Percentiles rank a stretch among this genome's conserved stretches.
phyloP scores from a whole-genome alignment of 352 stramenopile species.

The Hyaloperonospora brassicae region DNA sequence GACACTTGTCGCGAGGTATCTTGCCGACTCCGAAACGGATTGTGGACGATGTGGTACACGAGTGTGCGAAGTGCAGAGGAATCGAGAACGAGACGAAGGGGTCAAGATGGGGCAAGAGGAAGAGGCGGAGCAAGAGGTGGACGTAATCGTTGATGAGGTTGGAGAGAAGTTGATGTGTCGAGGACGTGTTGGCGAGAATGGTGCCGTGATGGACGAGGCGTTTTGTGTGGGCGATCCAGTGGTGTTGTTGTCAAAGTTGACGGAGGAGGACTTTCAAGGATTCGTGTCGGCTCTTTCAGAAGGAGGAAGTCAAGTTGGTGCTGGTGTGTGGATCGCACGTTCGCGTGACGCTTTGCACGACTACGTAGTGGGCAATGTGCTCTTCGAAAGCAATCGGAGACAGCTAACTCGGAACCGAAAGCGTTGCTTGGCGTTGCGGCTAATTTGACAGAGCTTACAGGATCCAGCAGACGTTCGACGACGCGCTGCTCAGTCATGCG shows the following conservation, averaged over 20 bases:
- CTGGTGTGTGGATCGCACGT: constrained; percentile 45
- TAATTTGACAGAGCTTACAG: constrained; percentile 15
- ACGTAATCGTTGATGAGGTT: constrained; percentile 10
- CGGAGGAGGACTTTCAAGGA: constrained; percentile 57
- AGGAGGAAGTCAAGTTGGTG: constrained; percentile 32
- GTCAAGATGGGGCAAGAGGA: constrained; percentile 6
- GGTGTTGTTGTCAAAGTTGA: constrained; percentile 38
- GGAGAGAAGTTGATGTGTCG: constrained; percentile 12
- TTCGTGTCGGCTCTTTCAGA: constrained; percentile 34
- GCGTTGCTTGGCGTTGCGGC: constrained; percentile 1
- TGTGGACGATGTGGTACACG: constrained; percentile 27
- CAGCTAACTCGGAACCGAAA: background rate
- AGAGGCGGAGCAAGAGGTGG: background rate
- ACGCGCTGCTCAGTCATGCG: constrained; percentile 21
- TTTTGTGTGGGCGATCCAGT: constrained; percentile 50
- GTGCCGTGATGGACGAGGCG: constrained; percentile 6
- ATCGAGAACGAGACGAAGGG: constrained; percentile 15
- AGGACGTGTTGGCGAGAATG: background rate
- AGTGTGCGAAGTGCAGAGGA: constrained; percentile 21
- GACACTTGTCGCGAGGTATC: constrained; percentile 40
- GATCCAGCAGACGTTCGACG: constrained; percentile 28
- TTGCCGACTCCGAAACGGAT: constrained; percentile 33
- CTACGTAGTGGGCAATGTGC: constrained; percentile 36
- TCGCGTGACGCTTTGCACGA: constrained; percentile 23
- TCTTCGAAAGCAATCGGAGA: constrained; percentile 25